Evolutionary conservation across 2,329 filamentous ascomycete genomes (phyloP), one percentile per base, ranked within the genome.

Genomic region (Aspergillus ochraceoroseus): DNA sequence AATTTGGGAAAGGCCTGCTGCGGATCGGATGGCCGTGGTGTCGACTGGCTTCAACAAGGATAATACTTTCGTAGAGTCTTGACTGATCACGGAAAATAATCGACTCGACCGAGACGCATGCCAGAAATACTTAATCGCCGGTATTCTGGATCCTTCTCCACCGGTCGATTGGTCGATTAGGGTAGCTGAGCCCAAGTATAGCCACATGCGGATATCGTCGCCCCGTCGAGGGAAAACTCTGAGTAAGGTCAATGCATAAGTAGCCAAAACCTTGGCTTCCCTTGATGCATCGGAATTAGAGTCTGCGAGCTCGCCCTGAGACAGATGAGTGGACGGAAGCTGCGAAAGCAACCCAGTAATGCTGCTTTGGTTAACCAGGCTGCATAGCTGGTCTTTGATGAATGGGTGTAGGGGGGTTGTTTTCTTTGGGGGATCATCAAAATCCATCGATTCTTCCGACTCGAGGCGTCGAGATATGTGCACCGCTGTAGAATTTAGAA

Each of bases 201-300:
- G 71, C 68, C 87, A 90, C 87, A 96, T 94, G 14, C 89, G 83
- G 45, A 95, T 94, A 44, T 95, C 88, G 56, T 95, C 89, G 3
- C 82, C 82, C 44, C 80, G 76, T 5, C 74, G 70, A 6, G 90
- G 88, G 51, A 96, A 96, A 53, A 88, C 89, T 43, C 85, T 79
- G 3, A 96, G 70, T 2, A 98, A 69, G 0, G 86, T 89, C 26
- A 96, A 71, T 2, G 88, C 87, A 58, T 95, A 96, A 18, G 84
- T 87, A 8, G 90, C 87, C 26, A 95, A 71, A 8, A 87, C 70
- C 51, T 83, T 84, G 2, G 85, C 82, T 57, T 85, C 78, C 43
- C 76, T 70, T 5, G 68, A 67, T 14, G 70, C 55, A 56, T 68
- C 57, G 49, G 65, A 47, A 53, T 57, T 35, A 11, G 42, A 41